phyloP scores from a whole-genome alignment of 192 early-diverging fungal genomes.

The Lobosporangium transversale region DNA sequence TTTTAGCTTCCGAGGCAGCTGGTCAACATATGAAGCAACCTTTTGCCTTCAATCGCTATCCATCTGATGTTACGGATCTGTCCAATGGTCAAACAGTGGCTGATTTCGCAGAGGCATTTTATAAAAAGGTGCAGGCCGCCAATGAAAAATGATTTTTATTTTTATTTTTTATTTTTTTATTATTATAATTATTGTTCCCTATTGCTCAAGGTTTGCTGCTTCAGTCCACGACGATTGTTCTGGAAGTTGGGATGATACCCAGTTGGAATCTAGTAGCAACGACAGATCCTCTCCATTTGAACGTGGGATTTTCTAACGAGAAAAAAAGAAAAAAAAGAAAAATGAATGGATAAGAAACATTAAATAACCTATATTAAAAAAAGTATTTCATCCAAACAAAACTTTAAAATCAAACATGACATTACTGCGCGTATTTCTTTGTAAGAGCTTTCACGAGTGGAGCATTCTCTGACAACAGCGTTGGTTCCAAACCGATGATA shows the following conservation, averaged over 20 bases:
- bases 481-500: constrained; percentile 87
- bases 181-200: constrained; percentile 15
- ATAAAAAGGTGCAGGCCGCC: constrained; percentile 42
- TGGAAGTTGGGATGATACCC: constrained; percentile 64
- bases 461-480: constrained; percentile 75
- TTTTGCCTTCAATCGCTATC: constrained; percentile 73
- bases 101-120: constrained; percentile 76
- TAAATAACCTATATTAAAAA: no score
- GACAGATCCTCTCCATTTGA: constrained; percentile 62
- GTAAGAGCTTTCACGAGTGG: constrained; percentile 73
- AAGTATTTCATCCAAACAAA: background rate
- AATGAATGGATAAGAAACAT: background rate
- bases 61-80: constrained; percentile 78
- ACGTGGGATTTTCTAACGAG: constrained; percentile 50
- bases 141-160: constrained; percentile 3
- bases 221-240: constrained; percentile 20
- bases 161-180: constrained; percentile 8
- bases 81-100: constrained; percentile 74
- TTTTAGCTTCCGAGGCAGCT: constrained; percentile 54
- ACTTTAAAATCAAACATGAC: background rate
- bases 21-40: constrained; percentile 51
- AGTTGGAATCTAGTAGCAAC: constrained; percentile 65
- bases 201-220: no score
- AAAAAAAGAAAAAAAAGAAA: background rate
- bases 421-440: constrained; percentile 66